Evolutionary conservation across 768 basidiomycete species (phyloP).

Genomic region (Rhizopogon vulgaris): DNA sequence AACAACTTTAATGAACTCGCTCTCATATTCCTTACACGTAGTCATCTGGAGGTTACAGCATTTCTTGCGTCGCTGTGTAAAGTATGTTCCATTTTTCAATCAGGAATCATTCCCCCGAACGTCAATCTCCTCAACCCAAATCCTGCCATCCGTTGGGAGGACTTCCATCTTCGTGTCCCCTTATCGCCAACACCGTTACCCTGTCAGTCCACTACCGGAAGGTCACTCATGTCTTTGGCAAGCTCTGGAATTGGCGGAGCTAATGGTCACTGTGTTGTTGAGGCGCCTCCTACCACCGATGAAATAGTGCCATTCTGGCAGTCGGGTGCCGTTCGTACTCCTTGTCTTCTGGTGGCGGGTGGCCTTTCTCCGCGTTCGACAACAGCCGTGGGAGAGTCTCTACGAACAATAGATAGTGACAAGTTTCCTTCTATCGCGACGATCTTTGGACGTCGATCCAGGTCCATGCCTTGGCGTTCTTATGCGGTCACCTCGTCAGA

Average conservation of each 20-base stretch:
- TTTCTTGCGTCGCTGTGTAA: slow-evolving; percentile 42
- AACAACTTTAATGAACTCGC: slow-evolving; percentile 24
- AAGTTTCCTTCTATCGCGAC: background rate
- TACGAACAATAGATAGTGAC: background rate
- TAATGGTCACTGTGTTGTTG: slow-evolving; percentile 36
- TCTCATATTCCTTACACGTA: slow-evolving; percentile 7
- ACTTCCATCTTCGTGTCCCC: slow-evolving; percentile 32
- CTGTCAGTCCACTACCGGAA: slow-evolving; percentile 12
- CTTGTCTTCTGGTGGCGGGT: slow-evolving; percentile 16
- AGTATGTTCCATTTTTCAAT: slow-evolving; percentile 33
- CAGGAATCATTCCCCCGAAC: slow-evolving; percentile 32
- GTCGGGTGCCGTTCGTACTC: background rate
- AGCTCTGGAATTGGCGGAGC: slow-evolving; percentile 41
- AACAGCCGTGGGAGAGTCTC: slow-evolving; percentile 2
- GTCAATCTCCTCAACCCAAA: slow-evolving; percentile 31
- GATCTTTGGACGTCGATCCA: slow-evolving; percentile 20
- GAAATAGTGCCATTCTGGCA: background rate
- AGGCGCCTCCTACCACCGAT: slow-evolving; percentile 18
- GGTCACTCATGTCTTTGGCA: slow-evolving; percentile 32
- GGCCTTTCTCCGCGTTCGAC: slow-evolving; percentile 33
- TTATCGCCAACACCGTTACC: slow-evolving; percentile 11
- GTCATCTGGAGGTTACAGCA: slow-evolving; percentile 37
- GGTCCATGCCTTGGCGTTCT: slow-evolving; percentile 29
- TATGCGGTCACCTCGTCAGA: slow-evolving; percentile 14
- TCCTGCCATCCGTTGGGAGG: slow-evolving; percentile 33